Evolutionary conservation across 2,329 filamentous ascomycete species (phyloP).

Genomic region (Calonectria fujianensis): DNA sequence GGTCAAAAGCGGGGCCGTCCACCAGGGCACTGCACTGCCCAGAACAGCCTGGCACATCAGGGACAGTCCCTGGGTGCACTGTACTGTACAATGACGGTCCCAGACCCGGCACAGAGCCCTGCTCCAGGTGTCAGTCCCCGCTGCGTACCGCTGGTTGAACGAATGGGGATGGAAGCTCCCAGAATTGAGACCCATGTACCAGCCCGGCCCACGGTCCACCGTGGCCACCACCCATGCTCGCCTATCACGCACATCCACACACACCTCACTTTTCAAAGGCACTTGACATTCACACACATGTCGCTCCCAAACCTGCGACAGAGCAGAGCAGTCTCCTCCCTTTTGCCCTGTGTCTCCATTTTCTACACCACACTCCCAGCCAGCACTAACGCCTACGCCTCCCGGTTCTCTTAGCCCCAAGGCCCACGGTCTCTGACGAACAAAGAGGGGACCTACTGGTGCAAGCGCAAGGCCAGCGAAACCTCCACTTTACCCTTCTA

Average conservation of each 20-base stretch:
- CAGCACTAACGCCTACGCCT: conserved; percentile 32
- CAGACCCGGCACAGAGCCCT: conserved; percentile 7
- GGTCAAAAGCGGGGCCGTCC: conserved; percentile 12
- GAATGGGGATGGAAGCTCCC: conserved; percentile 31
- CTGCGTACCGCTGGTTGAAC: conserved; percentile 4
- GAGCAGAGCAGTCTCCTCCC: conserved; percentile 1
- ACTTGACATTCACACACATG: conserved; percentile 30
- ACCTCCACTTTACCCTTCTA: conserved; percentile 50
- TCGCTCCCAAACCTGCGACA: background rate
- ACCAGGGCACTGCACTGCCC: conserved; percentile 25
- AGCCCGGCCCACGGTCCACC: conserved; percentile 22
- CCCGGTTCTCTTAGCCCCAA: conserved; percentile 26
- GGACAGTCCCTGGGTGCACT: conserved; percentile 8
- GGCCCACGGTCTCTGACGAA: conserved; percentile 26
- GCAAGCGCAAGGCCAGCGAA: conserved; percentile 31
- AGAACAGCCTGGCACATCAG: conserved; percentile 20
- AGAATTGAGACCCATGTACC: conserved; percentile 21
- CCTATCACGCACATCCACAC: conserved; percentile 29
- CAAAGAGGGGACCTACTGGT: conserved; percentile 19
- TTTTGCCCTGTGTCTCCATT: conserved; percentile 19
- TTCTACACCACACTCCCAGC: conserved; percentile 30
- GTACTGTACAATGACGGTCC: conserved; percentile 23
- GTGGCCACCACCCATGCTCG: conserved; percentile 31
- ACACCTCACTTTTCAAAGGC: conserved; percentile 28
- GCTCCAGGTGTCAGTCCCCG: conserved; percentile 31